Evolutionary conservation across 176 grass and related monocot species (phyloP).

Genomic region (Musa acuminata): DNA sequence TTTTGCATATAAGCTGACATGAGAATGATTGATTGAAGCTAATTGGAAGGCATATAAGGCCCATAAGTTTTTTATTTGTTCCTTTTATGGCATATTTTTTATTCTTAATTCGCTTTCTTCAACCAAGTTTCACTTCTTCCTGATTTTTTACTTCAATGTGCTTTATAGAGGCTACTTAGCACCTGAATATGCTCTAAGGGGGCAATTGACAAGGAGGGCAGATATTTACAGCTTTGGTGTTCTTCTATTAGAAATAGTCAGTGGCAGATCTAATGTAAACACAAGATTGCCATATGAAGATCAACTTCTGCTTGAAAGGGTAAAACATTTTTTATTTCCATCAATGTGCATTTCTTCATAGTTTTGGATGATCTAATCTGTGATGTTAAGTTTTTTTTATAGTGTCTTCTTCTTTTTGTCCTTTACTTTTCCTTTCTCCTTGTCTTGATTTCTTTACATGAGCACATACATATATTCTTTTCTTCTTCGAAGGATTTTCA

Average conservation of each 20-base stretch:
- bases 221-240: conserved; percentile 65
- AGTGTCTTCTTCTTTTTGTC: background rate
- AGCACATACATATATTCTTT: background rate
- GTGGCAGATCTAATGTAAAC: conserved; percentile 56
- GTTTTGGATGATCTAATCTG: background rate
- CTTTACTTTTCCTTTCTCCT: background rate
- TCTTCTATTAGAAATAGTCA: conserved; percentile 60
- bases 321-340: conserved; percentile 25
- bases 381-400: background rate
- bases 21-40: background rate
- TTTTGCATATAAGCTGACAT: background rate
- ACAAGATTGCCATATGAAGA: conserved; percentile 44
- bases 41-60: too few species aligned
- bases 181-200: conserved; percentile 62
- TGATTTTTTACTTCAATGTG: background rate
- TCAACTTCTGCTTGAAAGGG: conserved; percentile 68
- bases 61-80: background rate
- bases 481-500: background rate
- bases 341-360: too few species aligned
- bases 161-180: conserved; percentile 43
- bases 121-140: background rate
- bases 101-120: background rate
- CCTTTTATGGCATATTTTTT: background rate
- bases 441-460: background rate
- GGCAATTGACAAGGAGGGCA: conserved; percentile 48